These are phyloP conservation scores for Gyrodon lividus DNA, from an alignment of 768 basidiomycete genomes.

Conservation along the genomic window DNA sequence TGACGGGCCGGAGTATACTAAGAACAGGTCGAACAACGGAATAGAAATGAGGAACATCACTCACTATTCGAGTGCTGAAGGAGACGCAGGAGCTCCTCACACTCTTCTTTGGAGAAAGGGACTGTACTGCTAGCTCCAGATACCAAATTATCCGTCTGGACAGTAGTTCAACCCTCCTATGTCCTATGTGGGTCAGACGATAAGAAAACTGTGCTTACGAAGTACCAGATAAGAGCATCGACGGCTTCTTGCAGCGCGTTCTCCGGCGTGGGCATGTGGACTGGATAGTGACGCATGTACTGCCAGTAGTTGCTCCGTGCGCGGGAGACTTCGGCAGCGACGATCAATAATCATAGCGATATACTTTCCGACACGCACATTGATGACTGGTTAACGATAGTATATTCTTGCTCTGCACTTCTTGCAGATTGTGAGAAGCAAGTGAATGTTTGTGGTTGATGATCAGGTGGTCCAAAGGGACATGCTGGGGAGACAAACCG, in stretches of 20 bases:
- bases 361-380: constrained; percentile 27
- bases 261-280: constrained; percentile 42
- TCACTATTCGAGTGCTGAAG: constrained; percentile 34
- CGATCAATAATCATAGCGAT: background rate
- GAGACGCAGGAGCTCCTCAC: constrained; percentile 46
- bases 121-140: constrained; percentile 42
- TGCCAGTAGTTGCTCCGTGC: constrained; percentile 52
- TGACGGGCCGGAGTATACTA: constrained; percentile 18
- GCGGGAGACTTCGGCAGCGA: constrained; percentile 38
- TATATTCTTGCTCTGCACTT: constrained; percentile 30
- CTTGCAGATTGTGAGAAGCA: constrained; percentile 40
- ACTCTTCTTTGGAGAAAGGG: constrained; percentile 55
- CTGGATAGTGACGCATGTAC: constrained; percentile 48
- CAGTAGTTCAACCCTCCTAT: background rate
- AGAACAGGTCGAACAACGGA: background rate
- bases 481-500: constrained; percentile 23
- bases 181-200: too few species aligned
- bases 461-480: constrained; percentile 35
- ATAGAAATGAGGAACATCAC: background rate
- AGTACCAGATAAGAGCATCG: constrained; percentile 52
- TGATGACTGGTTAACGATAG: constrained; percentile 14
- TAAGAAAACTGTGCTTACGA: constrained; percentile 28
- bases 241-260: constrained; percentile 44
- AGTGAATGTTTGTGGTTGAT: constrained; percentile 49
- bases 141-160: constrained; percentile 48